Evolutionary conservation across 2,329 filamentous ascomycete genomes (phyloP).

Genomic region (Knoxdaviesia capensis): DNA sequence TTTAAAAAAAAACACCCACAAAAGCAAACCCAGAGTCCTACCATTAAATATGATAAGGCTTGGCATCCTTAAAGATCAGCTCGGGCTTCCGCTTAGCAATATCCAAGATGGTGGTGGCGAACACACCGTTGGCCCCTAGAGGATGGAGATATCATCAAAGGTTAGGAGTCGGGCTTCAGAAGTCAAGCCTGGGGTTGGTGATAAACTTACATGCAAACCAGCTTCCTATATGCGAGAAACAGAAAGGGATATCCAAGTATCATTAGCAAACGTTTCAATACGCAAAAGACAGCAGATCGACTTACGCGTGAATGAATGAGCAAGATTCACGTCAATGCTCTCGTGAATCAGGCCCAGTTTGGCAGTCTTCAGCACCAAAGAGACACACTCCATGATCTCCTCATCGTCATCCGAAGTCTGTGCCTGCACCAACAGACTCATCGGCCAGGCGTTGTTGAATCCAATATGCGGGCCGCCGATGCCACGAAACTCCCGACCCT

Average conservation of each 20-base stretch:
- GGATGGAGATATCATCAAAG: background rate
- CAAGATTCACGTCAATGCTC: constrained; percentile 61
- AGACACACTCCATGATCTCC: constrained; percentile 59
- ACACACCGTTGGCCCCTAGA: constrained; percentile 78
- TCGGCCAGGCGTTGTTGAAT: constrained; percentile 84
- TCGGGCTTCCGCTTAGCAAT: constrained; percentile 76
- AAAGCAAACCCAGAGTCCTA: constrained; percentile 3
- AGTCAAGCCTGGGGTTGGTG: background rate
- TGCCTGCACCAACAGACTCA: constrained; percentile 80
- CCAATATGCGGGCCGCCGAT: constrained; percentile 75
- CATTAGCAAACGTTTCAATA: background rate
- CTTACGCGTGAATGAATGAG: constrained; percentile 51
- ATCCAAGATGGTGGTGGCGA: constrained; percentile 80
- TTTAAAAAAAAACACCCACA: background rate
- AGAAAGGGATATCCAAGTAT: constrained; percentile 3
- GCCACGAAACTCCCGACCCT: constrained; percentile 57
- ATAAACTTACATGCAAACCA: constrained; percentile 62
- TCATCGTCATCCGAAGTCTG: constrained; percentile 69
- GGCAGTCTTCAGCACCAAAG: constrained; percentile 55
- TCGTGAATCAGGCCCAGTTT: constrained; percentile 74
- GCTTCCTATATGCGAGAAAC: constrained; percentile 28
- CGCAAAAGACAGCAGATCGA: constrained; percentile 3
- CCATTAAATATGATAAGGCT: constrained; percentile 32
- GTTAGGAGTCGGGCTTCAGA: no score
- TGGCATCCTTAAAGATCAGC: constrained; percentile 50